Evolutionary conservation across 1,284 basidiomycete genomes (phyloP).

Genomic region (Stereum hirsutum): DNA sequence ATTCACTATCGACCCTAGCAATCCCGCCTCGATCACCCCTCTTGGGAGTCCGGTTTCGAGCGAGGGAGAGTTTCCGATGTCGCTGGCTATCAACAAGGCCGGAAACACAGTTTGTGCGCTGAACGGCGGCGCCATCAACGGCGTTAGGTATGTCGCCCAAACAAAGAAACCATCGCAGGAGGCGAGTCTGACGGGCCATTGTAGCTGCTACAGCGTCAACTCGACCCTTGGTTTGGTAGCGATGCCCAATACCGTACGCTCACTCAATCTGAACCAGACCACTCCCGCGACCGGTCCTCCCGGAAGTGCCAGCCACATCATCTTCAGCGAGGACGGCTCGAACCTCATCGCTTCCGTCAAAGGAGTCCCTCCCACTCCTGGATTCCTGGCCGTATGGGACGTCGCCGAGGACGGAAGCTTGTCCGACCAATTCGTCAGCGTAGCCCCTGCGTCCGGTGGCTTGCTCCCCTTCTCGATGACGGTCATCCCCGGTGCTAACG

Average conservation of each 20-base stretch:
- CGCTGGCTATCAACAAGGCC: conserved; percentile 31
- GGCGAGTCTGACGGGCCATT: too few species aligned
- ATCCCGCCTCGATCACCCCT: conserved; percentile 28
- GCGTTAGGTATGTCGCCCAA: conserved; percentile 28
- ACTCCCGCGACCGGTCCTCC: conserved; percentile 29
- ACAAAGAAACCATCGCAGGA: too few species aligned
- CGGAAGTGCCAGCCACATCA: conserved; percentile 30
- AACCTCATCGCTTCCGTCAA: conserved; percentile 39
- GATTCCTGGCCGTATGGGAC: conserved; percentile 40
- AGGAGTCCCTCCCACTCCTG: conserved; percentile 31
- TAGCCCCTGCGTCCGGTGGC: conserved; percentile 27
- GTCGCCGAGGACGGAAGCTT: conserved; percentile 30
- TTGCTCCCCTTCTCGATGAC: conserved; percentile 39
- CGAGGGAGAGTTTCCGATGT: conserved; percentile 40
- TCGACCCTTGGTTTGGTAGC: conserved; percentile 27
- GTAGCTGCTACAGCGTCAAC: conserved; percentile 35
- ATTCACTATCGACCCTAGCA: conserved; percentile 32
- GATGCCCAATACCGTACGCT: conserved; percentile 29
- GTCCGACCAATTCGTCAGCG: conserved; percentile 27
- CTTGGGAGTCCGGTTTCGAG: conserved; percentile 31
- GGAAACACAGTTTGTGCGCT: conserved; percentile 32
- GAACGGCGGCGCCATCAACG: conserved; percentile 37
- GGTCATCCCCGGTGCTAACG: conserved; percentile 34
- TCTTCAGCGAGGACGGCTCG: conserved; percentile 33
- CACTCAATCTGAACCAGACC: conserved; percentile 34